A percentile compares a stretch with the other conserved stretches of the same genome.
Evolutionary conservation across 129 eudicot species (phyloP).

Genomic region (Smallanthus sonchifolius): DNA sequence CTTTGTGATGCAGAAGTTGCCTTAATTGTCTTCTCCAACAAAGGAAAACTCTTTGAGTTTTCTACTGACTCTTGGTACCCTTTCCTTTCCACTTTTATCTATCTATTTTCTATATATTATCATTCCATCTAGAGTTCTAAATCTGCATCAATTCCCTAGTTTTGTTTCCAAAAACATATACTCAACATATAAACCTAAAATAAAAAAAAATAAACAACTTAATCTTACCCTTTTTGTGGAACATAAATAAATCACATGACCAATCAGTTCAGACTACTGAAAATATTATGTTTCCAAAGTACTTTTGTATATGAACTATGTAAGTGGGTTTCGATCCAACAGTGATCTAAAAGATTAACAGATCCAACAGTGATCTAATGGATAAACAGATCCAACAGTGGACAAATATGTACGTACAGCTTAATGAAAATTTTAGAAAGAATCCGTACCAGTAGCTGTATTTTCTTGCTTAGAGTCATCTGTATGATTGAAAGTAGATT

Average conservation of each 20-base stretch:
- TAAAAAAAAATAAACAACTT: not conserved
- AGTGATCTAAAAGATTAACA: constrained; percentile 16
- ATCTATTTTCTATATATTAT: not conserved
- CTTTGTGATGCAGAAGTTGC: constrained; percentile 94
- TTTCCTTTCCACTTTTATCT: constrained; percentile 6
- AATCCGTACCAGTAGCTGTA: not conserved
- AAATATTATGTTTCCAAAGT: not conserved
- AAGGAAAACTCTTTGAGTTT: constrained; percentile 90
- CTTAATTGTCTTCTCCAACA: constrained; percentile 78
- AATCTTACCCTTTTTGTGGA: not conserved
- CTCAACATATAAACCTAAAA: not conserved
- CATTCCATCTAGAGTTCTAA: constrained; percentile 3
- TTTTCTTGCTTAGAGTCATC: not conserved
- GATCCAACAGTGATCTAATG: constrained; percentile 23
- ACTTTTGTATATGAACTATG: not conserved
- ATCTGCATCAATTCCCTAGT: constrained; percentile 17
- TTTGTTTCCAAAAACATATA: constrained; percentile 6
- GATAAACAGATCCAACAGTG: constrained; percentile 17
- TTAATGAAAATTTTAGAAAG: constrained; percentile 7
- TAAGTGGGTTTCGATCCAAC: constrained; percentile 8
- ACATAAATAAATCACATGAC: not conserved
- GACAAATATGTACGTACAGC: constrained; percentile 2
- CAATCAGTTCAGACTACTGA: constrained; percentile 16
- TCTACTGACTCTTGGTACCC: constrained; percentile 78
- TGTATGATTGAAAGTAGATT: not conserved